These are phyloP conservation scores for Epicoccum nigrum DNA, from an alignment of 2,329 filamentous ascomycete species.

Conservation along the genomic window DNA sequence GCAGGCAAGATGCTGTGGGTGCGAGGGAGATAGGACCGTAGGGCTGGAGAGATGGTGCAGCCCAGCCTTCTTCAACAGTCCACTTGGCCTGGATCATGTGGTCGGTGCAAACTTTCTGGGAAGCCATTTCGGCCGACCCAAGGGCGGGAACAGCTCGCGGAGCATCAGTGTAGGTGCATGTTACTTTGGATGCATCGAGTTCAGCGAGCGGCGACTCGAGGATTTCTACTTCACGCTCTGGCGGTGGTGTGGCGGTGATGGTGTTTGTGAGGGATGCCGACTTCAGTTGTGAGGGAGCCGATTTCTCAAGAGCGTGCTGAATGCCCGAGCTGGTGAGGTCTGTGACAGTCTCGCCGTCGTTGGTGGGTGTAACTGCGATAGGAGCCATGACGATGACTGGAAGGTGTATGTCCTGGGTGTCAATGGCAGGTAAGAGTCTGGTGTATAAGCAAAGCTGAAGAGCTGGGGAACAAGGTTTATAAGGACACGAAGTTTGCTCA, in stretches of 20 bases:
- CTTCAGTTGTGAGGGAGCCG: constrained; percentile 39
- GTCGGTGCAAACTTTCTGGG: constrained; percentile 68
- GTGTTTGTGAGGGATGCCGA: constrained; percentile 31
- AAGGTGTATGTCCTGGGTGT: neutral
- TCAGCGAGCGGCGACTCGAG: constrained; percentile 39
- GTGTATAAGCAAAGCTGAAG: neutral
- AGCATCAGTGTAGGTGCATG: constrained; percentile 48
- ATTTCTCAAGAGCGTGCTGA: constrained; percentile 36
- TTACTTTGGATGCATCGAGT: constrained; percentile 54
- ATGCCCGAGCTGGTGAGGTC: constrained; percentile 44
- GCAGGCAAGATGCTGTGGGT: constrained; percentile 79
- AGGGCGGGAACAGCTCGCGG: constrained; percentile 52
- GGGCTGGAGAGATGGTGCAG: constrained; percentile 72
- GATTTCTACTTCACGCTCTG: constrained; percentile 22
- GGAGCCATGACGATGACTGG: constrained; percentile 33
- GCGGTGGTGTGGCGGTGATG: constrained; percentile 33
- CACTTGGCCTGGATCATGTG: constrained; percentile 84
- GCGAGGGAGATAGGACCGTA: constrained; percentile 79
- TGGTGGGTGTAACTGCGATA: constrained; percentile 41
- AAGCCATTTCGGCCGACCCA: constrained; percentile 48
- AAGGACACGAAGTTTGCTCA: constrained; percentile 25
- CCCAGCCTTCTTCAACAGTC: constrained; percentile 72
- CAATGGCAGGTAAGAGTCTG: constrained; percentile 3
- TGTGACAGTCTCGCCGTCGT: constrained; percentile 32
- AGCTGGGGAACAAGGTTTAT: constrained; percentile 22